A percentile compares a stretch with the other conserved stretches of the same genome.
Conservation (phyloP, 768 basidiomycete species). For the Naganishia onofrii region DNA sequence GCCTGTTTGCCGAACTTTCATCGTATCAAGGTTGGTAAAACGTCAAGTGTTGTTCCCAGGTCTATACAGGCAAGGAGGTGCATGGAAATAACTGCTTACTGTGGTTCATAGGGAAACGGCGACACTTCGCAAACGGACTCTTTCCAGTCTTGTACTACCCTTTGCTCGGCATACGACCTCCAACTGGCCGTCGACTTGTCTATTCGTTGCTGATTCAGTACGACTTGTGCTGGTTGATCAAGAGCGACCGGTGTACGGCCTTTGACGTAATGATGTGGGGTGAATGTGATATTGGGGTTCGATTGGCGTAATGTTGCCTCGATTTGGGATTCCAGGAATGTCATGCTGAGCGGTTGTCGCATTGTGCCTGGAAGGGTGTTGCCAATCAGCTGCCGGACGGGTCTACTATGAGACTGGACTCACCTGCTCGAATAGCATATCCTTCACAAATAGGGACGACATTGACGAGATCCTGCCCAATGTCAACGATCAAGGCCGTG, state of each 20-base stretch:
- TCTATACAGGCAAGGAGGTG: no score
- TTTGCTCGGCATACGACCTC: constrained; percentile 71
- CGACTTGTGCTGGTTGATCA: constrained; percentile 63
- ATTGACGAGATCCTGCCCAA: constrained; percentile 83
- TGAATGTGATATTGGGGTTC: constrained; percentile 60
- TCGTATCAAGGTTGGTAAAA: no score
- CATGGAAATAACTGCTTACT: constrained; percentile 7
- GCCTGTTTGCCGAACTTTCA: constrained; percentile 9
- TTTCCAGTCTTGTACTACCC: constrained; percentile 91
- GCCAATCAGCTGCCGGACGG: neutral
- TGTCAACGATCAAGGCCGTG: constrained; percentile 92
- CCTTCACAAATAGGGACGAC: constrained; percentile 96
- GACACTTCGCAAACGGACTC: constrained; percentile 79
- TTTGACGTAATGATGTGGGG: constrained; percentile 85
- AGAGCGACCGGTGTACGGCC: constrained; percentile 69
- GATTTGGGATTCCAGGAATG: constrained; percentile 72
- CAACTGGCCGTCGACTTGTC: constrained; percentile 74
- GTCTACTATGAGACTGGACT: constrained; percentile 12
- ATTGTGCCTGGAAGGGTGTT: constrained; percentile 63
- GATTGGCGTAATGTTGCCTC: constrained; percentile 61
- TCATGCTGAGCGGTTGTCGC: constrained; percentile 53
- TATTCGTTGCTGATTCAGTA: constrained; percentile 71
- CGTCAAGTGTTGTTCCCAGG: no score
- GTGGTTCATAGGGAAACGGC: constrained; percentile 12
- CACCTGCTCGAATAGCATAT: constrained; percentile 93